phyloP scores from a whole-genome alignment of 768 basidiomycete genomes.

The Leucocoprinus sp. region DNA sequence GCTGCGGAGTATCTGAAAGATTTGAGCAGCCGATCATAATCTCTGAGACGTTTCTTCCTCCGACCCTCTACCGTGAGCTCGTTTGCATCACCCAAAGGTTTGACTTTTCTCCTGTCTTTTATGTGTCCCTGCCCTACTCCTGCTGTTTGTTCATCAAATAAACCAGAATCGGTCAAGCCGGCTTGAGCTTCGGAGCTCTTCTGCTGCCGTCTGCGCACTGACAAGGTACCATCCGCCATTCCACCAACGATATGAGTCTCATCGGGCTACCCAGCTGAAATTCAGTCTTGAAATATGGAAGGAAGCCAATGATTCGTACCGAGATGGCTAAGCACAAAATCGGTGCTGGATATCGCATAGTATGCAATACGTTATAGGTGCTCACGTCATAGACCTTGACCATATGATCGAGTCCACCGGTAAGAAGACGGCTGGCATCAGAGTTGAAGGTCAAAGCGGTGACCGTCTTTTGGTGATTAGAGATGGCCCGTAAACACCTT shows the following conservation, averaged over 20 bases:
- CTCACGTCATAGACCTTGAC: slow-evolving; percentile 97
- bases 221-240: slow-evolving; percentile 98
- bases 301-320: slow-evolving; percentile 36
- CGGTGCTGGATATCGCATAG: slow-evolving; percentile 96
- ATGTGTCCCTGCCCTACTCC: slow-evolving; percentile 43
- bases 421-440: slow-evolving; percentile 69
- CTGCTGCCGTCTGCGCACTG: slow-evolving; percentile 81
- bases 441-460: slow-evolving; percentile 81
- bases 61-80: slow-evolving; percentile 75
- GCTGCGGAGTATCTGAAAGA: slow-evolving; percentile 92
- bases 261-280: slow-evolving; percentile 59
- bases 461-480: slow-evolving; percentile 97
- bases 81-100: slow-evolving; percentile 51
- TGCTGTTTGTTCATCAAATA: slow-evolving; percentile 5
- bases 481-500: slow-evolving; percentile 81
- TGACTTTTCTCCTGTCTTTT: slow-evolving; percentile 33
- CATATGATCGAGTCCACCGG: slow-evolving; percentile 93
- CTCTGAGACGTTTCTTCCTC: slow-evolving; percentile 62
- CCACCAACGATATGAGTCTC: slow-evolving; percentile 95
- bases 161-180: slow-evolving; percentile 11
- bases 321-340: slow-evolving; percentile 87
- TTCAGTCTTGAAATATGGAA: slow-evolving; percentile 6
- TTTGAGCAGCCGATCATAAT: slow-evolving; percentile 88
- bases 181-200: slow-evolving; percentile 56
- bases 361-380: slow-evolving; percentile 92